Conservation (phyloP, 2,329 filamentous ascomycete genomes). For the Penicillium sp. region DNA sequence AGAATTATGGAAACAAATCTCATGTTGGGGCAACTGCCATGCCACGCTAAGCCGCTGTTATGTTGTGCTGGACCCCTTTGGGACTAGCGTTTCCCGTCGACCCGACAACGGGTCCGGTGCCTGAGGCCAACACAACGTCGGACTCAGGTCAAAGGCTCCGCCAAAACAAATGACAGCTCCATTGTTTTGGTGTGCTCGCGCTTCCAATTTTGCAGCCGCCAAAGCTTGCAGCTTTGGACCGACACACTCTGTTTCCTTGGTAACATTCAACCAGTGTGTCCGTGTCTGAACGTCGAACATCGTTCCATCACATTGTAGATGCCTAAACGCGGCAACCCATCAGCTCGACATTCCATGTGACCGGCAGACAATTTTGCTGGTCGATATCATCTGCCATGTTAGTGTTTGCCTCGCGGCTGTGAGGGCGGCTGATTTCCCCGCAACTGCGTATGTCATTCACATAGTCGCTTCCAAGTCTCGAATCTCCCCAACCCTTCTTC, state of each 20-base stretch:
- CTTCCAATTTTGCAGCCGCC: neutral
- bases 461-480: neutral
- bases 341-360: conserved; percentile 11
- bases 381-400: conserved; percentile 3
- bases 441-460: neutral
- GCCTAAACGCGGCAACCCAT: conserved; percentile 15
- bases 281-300: neutral
- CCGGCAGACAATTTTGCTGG: neutral
- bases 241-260: neutral
- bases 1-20: conserved; percentile 22
- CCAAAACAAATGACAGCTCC: conserved; percentile 3
- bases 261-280: neutral
- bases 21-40: conserved; percentile 36
- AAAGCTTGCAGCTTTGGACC: neutral
- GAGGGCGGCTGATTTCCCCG: neutral
- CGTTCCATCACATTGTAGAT: neutral
- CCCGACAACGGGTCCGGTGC: conserved; percentile 36
- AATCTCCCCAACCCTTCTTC: neutral
- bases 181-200: neutral
- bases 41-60: conserved; percentile 40
- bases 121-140: conserved; percentile 21
- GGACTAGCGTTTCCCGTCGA: conserved; percentile 38
- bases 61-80: conserved; percentile 36
- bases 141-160: conserved; percentile 8
- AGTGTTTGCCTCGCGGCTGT: neutral